Percentiles rank a stretch among this genome's conserved stretches.
phyloP scores from a whole-genome alignment of 1,284 basidiomycete species.

The Apiotrichum porosum region DNA sequence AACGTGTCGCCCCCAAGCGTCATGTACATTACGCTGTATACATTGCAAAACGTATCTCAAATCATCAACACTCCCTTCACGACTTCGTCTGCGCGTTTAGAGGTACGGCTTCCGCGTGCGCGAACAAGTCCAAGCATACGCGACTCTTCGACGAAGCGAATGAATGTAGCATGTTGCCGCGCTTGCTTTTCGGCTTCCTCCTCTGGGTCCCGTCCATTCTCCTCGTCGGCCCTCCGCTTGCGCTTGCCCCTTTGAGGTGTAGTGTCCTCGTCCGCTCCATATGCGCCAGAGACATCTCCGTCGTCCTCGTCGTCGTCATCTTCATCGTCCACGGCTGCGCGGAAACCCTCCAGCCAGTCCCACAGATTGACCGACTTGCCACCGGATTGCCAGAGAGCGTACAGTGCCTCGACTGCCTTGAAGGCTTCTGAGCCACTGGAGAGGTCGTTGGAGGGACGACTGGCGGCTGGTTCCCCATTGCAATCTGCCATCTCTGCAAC shows the following conservation, averaged over 20 bases:
- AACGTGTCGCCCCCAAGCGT: neutral
- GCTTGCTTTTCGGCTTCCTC: conserved; percentile 23
- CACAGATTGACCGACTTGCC: conserved; percentile 42
- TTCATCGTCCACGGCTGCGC: conserved; percentile 11
- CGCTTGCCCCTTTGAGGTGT: no score
- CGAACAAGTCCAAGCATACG: conserved; percentile 42
- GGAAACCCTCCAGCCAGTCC: conserved; percentile 45
- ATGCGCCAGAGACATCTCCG: neutral
- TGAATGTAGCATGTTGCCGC: conserved; percentile 38
- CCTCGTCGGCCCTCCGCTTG: neutral
- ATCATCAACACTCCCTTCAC: conserved; percentile 36
- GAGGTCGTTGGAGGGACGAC: no score
- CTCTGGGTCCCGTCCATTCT: neutral
- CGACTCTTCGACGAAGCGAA: conserved; percentile 42
- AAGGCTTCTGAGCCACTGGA: conserved; percentile 7
- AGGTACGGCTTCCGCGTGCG: conserved; percentile 26
- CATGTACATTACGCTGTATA: neutral
- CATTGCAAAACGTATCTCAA: conserved; percentile 5
- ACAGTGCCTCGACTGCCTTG: conserved; percentile 32
- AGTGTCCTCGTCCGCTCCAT: neutral
- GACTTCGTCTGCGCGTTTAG: conserved; percentile 37
- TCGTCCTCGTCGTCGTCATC: conserved; percentile 1
- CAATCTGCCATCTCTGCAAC: no score
- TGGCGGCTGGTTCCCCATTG: no score
- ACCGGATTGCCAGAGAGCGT: conserved; percentile 33